Base-by-base conservation (phyloP, 2,329 filamentous ascomycete genomes). In the Capronia epimyces region DNA sequence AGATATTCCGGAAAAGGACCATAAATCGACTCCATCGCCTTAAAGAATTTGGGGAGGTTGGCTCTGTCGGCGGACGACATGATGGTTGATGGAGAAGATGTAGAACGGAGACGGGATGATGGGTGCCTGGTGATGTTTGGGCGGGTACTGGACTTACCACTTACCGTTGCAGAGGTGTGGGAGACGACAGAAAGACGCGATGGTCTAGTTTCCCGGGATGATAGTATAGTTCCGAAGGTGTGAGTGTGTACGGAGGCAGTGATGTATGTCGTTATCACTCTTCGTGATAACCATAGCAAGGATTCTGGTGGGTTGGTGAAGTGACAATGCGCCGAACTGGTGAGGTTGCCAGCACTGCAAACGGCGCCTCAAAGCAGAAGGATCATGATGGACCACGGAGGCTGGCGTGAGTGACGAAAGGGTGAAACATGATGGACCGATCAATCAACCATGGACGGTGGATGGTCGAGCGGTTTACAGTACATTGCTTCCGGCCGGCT, bases 21-120 rank as follows among this genome's bases (percentile, higher is more conserved):
- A 50, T 72, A 73, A 10, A 73, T 53, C 13, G 66, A 66, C 55
- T 69, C 63, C 64, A 72, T 68, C 27, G 67, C 64, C 46, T 64
- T 55, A 42, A 66, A 61, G 61, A 69, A 70, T 22, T 55, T 52
- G 36, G 52, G 31, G 16, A 55, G 25, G 12, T 49, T 55, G 18
- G 15, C 36, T 12, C 31, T 21, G 34, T 55, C 48, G 6, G 34
- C 8, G 27, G 44, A 41, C 18, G 48, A 22, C 52, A 55, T 55
- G 43, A 32, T 43, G n/a, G 9, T 43, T 22, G 27, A 24, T 40
- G 32, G 41, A 6, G n/a, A n/a, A 25, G 22, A 8, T 7, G 3
- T n/a, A n/a, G 21, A 25, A 16, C 9, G 39, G 9, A 18, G 34
- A 42, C 9, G 39, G 39, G 22, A 10, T 7, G 20, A 13, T 25